Evolutionary conservation across 2,329 filamentous ascomycete species (phyloP).

Genomic region (Beauveria medogensis): DNA sequence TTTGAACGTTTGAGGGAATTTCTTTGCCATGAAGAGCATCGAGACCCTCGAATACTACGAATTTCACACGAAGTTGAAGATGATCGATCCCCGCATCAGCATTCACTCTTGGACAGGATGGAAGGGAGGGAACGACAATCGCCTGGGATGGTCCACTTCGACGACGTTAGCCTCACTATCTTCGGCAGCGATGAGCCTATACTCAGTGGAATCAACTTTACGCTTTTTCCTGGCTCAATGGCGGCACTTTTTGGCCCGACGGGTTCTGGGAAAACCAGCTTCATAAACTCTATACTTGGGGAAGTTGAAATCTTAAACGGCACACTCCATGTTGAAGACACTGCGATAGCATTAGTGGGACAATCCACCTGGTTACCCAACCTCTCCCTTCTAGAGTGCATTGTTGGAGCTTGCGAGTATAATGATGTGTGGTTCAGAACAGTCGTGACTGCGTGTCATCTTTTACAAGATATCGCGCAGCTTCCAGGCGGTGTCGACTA

Average conservation of each 20-base stretch:
- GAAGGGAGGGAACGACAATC: not conserved
- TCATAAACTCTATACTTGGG: not conserved
- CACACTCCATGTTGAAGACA: not conserved
- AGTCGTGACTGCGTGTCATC: not conserved
- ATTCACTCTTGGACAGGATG: not conserved
- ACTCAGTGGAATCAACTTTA: not conserved
- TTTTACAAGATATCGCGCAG: not conserved
- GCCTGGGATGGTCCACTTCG: not conserved
- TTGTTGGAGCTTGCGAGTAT: not conserved
- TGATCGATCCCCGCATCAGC: not conserved
- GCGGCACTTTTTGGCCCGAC: not conserved
- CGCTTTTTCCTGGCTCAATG: not conserved
- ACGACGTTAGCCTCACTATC: not conserved
- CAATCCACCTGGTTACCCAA: not conserved
- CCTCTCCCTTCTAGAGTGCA: not conserved
- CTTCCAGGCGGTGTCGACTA: not conserved
- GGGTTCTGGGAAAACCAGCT: not conserved
- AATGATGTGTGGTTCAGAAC: not conserved
- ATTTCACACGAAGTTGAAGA: not conserved
- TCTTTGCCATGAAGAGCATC: not conserved
- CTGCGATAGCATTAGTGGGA: not conserved
- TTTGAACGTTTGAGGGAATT: not conserved
- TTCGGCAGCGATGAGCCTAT: not conserved
- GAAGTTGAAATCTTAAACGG: not conserved
- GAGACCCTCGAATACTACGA: not conserved